Conservation (phyloP, 306 rosid genomes). For the Fragaria nilgerrensis region DNA sequence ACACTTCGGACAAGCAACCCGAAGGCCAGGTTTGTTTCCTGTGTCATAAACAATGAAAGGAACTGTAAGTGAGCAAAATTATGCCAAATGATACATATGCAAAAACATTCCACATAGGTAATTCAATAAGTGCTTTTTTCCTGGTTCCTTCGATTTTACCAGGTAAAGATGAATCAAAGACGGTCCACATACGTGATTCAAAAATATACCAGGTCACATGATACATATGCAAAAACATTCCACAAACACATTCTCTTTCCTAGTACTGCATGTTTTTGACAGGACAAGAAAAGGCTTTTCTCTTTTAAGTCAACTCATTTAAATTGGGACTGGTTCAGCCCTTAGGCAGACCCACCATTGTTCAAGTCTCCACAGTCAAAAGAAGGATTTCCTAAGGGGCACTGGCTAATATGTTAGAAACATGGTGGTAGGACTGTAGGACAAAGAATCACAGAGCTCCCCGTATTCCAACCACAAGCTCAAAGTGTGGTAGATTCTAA, state of each 20-base stretch:
- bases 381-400: background rate
- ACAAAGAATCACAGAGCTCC: background rate
- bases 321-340: background rate
- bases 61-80: constrained; percentile 5
- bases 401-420: background rate
- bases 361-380: background rate
- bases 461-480: background rate
- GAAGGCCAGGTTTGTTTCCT: constrained; percentile 72
- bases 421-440: background rate
- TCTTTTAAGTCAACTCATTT: background rate
- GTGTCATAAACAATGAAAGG: constrained; percentile 32
- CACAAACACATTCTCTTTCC: background rate
- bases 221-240: background rate
- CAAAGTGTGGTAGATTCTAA: background rate
- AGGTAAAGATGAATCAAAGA: no score
- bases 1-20: constrained; percentile 83
- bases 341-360: background rate
- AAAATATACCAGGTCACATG: no score
- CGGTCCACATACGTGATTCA: no score
- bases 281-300: background rate
- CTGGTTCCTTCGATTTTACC: background rate
- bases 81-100: background rate
- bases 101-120: background rate
- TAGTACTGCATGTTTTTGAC: background rate
- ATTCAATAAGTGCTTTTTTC: background rate